Evolutionary conservation across 1,284 basidiomycete genomes (phyloP), one percentile per base, ranked within the genome.

Genomic region (Microbotryum violaceum): DNA sequence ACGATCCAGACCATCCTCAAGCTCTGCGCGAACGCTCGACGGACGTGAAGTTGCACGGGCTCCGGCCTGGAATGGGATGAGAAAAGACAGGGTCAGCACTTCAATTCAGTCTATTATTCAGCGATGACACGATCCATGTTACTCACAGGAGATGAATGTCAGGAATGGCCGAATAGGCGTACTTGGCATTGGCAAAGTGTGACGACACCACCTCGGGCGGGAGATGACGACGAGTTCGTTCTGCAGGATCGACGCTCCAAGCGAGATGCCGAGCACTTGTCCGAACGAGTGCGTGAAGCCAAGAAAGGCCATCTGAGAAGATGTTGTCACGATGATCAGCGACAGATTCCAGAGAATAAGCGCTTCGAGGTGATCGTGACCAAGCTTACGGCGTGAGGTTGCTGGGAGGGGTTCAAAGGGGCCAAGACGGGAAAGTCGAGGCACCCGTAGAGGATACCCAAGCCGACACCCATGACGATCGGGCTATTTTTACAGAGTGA

Each of bases 341-440:
- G 37, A 42, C 4, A 42, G 37, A 4, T 4, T 42, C 16, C 14
- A 18, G 37, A 1, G 12, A 14, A 16, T 42, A 18, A 37, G 18
- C 29, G 18, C 9, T n/a, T 20, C 21, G 44, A 1, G 5, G 6
- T 37, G 8, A 12, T 8, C 6, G 23, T 7, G 20, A 31, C 21
- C 6, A 16, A 18, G 27, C 58, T 37, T 10, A 65, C 64, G n/a
- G 66, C 66, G 6, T 59, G 57, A 23, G 66, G 64, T 33, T 68
- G 66, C 16, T 63, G 59, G 1, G 52, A 18, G 1, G 62, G 57
- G 27, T 47, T 33, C 21, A 68, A 21, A 0, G 64, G 64, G 4
- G 67, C 64, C 33, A 66, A 57, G 14, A 64, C 56, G 16, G 77
- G 71, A 65, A 78, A 78, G 33, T 59, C 70, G 2, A 66, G 62